Conservation (phyloP, 306 rosid species). For the Cucurbita pepo region DNA sequence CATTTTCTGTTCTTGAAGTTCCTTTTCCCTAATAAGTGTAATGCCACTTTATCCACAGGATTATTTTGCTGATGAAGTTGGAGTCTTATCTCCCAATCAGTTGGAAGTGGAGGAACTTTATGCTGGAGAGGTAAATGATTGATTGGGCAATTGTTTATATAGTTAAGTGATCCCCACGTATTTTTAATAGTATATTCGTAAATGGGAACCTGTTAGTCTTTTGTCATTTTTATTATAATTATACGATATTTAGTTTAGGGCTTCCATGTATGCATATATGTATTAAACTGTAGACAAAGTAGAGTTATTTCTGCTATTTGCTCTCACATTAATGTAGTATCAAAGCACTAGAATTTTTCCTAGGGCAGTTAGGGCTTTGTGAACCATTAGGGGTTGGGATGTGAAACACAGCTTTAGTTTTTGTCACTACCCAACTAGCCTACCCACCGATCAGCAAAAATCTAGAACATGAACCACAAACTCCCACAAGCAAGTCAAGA, state of each 20-base stretch:
- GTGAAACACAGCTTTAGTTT: neutral
- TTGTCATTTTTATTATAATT: too few species aligned
- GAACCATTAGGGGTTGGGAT: neutral
- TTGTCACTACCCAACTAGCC: too few species aligned
- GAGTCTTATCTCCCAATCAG: conserved; percentile 86
- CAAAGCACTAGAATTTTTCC: neutral
- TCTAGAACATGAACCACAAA: too few species aligned
- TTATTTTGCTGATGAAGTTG: conserved; percentile 82
- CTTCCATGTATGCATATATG: too few species aligned
- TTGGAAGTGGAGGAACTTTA: conserved; percentile 51
- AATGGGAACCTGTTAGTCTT: neutral
- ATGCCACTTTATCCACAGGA: conserved; percentile 19
- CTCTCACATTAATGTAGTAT: neutral
- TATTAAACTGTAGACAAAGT: too few species aligned
- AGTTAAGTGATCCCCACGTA: neutral
- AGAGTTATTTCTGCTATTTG: neutral
- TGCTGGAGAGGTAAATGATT: conserved; percentile 72
- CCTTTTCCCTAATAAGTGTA: neutral
- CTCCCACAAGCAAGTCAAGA: too few species aligned
- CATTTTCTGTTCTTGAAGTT: neutral
- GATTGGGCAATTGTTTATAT: conserved; percentile 5
- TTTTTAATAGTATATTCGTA: too few species aligned
- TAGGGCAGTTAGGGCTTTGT: neutral
- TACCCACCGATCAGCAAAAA: too few species aligned
- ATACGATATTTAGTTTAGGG: too few species aligned